Conservation (phyloP, 768 basidiomycete species). For the Boletus reticuloceps region DNA sequence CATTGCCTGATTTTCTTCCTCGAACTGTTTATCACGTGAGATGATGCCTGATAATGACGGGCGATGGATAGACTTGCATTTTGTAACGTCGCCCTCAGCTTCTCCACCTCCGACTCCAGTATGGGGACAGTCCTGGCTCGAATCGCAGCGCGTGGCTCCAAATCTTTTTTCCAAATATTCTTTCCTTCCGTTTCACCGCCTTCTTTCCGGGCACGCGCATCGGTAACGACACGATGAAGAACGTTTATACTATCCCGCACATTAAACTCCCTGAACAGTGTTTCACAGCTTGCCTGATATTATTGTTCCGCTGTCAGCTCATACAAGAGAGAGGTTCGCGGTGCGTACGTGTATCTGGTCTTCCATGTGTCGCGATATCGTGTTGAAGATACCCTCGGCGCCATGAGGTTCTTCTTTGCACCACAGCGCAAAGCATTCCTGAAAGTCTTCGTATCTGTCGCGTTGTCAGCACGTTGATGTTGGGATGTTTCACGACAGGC, state of each 20-base stretch:
- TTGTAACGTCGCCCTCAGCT: conserved; percentile 36
- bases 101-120: conserved; percentile 43
- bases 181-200: conserved; percentile 40
- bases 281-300: conserved; percentile 63
- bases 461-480: neutral
- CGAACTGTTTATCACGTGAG: conserved; percentile 42
- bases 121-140: conserved; percentile 63
- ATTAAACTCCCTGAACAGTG: conserved; percentile 64
- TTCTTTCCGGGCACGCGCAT: conserved; percentile 56
- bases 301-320: neutral
- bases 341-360: conserved; percentile 47
- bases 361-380: conserved; percentile 71
- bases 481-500: neutral
- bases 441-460: conserved; percentile 48
- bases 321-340: neutral
- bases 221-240: conserved; percentile 65
- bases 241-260: conserved; percentile 69
- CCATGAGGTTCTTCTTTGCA: conserved; percentile 66
- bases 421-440: conserved; percentile 65
- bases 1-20: conserved; percentile 50
- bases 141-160: conserved; percentile 62
- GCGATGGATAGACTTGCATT: conserved; percentile 28
- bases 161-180: conserved; percentile 63
- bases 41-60: neutral
- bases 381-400: conserved; percentile 57